Percentiles rank a stretch among this genome's conserved stretches.
These are phyloP conservation scores for Malassezia equina DNA, from an alignment of 1,284 basidiomycete genomes.

Conservation along the genomic window DNA sequence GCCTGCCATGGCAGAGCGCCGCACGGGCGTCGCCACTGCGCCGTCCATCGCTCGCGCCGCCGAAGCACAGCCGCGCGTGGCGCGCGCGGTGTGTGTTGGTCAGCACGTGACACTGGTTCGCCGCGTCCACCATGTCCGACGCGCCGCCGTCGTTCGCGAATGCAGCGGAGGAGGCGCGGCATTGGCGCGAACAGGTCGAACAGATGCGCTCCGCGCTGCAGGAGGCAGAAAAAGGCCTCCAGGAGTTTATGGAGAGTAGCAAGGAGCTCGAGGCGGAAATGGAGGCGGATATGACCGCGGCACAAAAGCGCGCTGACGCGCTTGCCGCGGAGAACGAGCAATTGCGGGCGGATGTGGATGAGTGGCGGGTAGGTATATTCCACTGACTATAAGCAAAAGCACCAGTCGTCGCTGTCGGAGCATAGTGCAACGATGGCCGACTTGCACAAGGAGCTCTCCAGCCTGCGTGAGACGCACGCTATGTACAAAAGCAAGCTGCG, in stretches of 20 bases:
- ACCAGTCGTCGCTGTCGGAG: constrained; percentile 34
- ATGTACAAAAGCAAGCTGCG: constrained; percentile 42
- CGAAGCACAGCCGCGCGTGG: neutral
- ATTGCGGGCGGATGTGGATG: constrained; percentile 32
- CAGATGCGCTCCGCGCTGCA: constrained; percentile 36
- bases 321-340: constrained; percentile 31
- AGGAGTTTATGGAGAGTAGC: constrained; percentile 41
- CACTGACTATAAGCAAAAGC: constrained; percentile 24
- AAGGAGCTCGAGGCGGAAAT: constrained; percentile 45
- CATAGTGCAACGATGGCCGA: constrained; percentile 36
- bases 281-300: constrained; percentile 35
- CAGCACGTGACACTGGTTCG: constrained; percentile 8
- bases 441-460: constrained; percentile 30
- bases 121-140: constrained; percentile 4
- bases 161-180: constrained; percentile 33
- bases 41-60: neutral
- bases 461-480: constrained; percentile 34
- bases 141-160: constrained; percentile 20
- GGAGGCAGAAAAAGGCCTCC: constrained; percentile 33
- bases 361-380: constrained; percentile 32
- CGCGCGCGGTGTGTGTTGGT: neutral
- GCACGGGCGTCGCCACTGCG: neutral
- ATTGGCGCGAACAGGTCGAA: constrained; percentile 35
- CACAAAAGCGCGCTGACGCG: constrained; percentile 25
- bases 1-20: neutral